These are phyloP conservation scores for Nidularia sp. DNA, from an alignment of 768 basidiomycete species.

Conservation along the genomic window DNA sequence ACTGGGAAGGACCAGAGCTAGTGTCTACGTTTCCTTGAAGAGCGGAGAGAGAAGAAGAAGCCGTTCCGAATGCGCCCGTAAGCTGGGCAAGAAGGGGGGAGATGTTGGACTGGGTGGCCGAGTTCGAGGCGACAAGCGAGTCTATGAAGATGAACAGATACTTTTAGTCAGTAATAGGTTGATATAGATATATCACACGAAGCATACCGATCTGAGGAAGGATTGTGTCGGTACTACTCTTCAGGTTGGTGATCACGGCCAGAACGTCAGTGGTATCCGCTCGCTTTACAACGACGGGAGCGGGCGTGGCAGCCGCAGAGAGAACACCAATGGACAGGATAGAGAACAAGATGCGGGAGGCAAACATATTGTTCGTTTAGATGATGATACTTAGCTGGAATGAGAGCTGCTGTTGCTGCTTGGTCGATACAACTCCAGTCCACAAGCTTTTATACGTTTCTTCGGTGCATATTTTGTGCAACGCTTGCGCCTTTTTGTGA, in stretches of 20 bases:
- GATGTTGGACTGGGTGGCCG: neutral
- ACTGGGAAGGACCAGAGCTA: neutral
- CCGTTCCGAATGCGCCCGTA: neutral
- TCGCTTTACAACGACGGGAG: neutral
- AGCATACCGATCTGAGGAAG: too few species aligned
- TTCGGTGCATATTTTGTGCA: too few species aligned
- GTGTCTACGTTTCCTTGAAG: neutral
- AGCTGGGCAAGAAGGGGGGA: neutral
- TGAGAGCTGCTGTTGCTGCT: too few species aligned
- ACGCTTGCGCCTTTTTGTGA: too few species aligned
- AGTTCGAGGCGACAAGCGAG: neutral
- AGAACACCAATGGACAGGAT: neutral
- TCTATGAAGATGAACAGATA: neutral
- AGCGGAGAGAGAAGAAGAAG: slow-evolving; percentile 1
- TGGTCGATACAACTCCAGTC: too few species aligned
- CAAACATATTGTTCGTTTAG: neutral
- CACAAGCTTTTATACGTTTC: too few species aligned
- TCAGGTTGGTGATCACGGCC: neutral
- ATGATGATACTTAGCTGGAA: too few species aligned
- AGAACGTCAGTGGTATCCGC: neutral
- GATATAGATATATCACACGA: too few species aligned
- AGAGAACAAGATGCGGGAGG: neutral
- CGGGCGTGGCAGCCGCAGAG: neutral
- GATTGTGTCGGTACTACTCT: neutral
- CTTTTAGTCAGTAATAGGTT: too few species aligned